These are phyloP conservation scores for Hemerocallis citrina DNA, from an alignment of 106 monocot genomes.

Conservation along the genomic window DNA sequence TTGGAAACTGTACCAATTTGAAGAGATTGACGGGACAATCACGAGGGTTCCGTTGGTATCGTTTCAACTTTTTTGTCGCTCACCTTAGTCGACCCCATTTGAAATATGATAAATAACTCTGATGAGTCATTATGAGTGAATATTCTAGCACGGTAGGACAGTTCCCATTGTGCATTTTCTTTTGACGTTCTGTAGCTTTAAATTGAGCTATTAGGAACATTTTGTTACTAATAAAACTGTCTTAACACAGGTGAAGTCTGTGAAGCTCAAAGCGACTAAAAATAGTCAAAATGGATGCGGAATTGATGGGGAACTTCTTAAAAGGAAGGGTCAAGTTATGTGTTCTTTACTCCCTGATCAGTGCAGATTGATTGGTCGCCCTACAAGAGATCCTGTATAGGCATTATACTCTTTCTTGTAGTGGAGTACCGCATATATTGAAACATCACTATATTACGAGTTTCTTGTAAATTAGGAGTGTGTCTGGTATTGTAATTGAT, in stretches of 20 bases:
- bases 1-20: too few relatives aligned
- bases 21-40: too few relatives aligned
- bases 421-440: neutral
- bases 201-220: neutral
- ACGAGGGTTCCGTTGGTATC: too few relatives aligned
- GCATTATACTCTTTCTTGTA: neutral
- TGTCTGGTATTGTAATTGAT: neutral
- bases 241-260: constrained; percentile 65
- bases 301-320: constrained; percentile 80
- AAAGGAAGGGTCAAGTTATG: constrained; percentile 45
- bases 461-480: neutral
- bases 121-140: too few relatives aligned
- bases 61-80: too few relatives aligned
- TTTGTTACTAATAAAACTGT: neutral
- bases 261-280: constrained; percentile 54
- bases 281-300: constrained; percentile 76
- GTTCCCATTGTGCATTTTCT: too few relatives aligned
- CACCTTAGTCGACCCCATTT: too few relatives aligned
- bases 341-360: constrained; percentile 81
- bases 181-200: too few relatives aligned
- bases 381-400: constrained; percentile 25
- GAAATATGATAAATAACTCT: too few relatives aligned
- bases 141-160: too few relatives aligned
- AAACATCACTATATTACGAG: neutral
- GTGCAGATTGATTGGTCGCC: constrained; percentile 61